phyloP scores from a whole-genome alignment of 2,329 filamentous ascomycete genomes.

The Rugonectria rugulosa region DNA sequence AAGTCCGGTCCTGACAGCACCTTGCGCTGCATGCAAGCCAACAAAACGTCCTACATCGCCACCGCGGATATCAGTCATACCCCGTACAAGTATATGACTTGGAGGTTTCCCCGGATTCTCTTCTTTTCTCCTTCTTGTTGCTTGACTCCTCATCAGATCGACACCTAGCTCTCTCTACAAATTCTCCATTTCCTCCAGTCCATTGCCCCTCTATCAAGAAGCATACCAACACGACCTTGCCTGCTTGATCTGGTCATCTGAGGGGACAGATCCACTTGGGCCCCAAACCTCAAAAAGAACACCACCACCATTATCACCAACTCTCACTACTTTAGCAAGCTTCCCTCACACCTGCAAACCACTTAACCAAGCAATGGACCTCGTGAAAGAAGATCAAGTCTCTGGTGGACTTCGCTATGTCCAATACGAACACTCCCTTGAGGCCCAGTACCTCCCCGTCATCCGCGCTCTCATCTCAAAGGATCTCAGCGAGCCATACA shows the following conservation, averaged over 20 bases:
- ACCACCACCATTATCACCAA: slow-evolving; percentile 1
- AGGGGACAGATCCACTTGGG: slow-evolving; percentile 20
- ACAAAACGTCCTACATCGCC: slow-evolving; percentile 2
- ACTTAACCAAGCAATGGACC: slow-evolving; percentile 41
- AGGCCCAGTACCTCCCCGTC: slow-evolving; percentile 75
- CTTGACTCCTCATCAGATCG: background rate
- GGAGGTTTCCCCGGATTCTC: background rate
- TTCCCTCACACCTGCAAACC: slow-evolving; percentile 8
- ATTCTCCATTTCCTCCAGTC: background rate
- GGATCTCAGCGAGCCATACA: slow-evolving; percentile 97
- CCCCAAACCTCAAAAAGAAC: slow-evolving; percentile 23
- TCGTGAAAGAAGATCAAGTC: slow-evolving; percentile 43
- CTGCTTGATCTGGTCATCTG: slow-evolving; percentile 4
- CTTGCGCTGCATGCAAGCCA: background rate
- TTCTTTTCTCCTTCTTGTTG: background rate
- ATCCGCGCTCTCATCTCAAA: slow-evolving; percentile 95
- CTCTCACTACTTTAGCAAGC: background rate
- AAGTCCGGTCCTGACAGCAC: background rate
- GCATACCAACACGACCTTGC: background rate
- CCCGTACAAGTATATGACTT: background rate
- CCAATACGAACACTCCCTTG: slow-evolving; percentile 68
- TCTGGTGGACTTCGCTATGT: slow-evolving; percentile 63
- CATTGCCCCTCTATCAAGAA: background rate
- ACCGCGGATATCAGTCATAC: slow-evolving; percentile 4
- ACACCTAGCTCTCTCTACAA: background rate